Conservation (phyloP, 2,329 filamentous ascomycete genomes). For the Dendrostoma leiphaemia region DNA sequence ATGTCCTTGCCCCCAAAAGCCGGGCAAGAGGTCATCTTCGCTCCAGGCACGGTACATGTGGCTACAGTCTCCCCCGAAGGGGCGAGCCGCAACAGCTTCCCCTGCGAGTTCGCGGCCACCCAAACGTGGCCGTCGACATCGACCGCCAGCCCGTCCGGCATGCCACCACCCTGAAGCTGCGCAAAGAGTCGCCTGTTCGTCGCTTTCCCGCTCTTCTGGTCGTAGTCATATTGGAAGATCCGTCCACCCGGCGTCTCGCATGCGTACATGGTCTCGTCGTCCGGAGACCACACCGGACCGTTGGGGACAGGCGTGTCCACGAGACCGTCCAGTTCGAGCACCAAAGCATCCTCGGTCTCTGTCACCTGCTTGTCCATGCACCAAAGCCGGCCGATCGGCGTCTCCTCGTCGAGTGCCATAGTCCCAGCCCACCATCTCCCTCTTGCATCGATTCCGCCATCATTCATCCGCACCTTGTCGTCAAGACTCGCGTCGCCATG, state of each 20-base stretch:
- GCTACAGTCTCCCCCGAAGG: conserved; percentile 10
- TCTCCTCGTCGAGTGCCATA: conserved; percentile 25
- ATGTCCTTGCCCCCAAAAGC: conserved; percentile 17
- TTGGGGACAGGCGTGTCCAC: conserved; percentile 23
- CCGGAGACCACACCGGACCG: conserved; percentile 25
- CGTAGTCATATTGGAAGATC: conserved; percentile 13
- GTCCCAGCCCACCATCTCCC: conserved; percentile 25
- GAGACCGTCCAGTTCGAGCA: conserved; percentile 10
- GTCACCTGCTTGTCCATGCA: conserved; percentile 16
- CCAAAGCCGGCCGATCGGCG: conserved; percentile 23
- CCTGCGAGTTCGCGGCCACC: conserved; percentile 19
- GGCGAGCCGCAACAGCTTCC: conserved; percentile 18
- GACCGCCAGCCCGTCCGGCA: conserved; percentile 16
- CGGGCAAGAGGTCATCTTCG: conserved; percentile 20
- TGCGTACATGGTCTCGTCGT: conserved; percentile 17
- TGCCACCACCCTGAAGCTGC: conserved; percentile 7
- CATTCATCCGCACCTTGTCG: conserved; percentile 24
- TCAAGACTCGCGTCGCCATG: conserved; percentile 19
- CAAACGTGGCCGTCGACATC: conserved; percentile 13
- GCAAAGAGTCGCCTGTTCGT: conserved; percentile 12
- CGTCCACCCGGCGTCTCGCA: conserved; percentile 13
- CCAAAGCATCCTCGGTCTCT: conserved; percentile 8
- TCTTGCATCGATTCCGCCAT: conserved; percentile 23
- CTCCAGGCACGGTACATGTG: conserved; percentile 13
- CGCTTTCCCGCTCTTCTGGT: neutral